Conservation (phyloP, 768 basidiomycete genomes). For the Suillus tomentosus region DNA sequence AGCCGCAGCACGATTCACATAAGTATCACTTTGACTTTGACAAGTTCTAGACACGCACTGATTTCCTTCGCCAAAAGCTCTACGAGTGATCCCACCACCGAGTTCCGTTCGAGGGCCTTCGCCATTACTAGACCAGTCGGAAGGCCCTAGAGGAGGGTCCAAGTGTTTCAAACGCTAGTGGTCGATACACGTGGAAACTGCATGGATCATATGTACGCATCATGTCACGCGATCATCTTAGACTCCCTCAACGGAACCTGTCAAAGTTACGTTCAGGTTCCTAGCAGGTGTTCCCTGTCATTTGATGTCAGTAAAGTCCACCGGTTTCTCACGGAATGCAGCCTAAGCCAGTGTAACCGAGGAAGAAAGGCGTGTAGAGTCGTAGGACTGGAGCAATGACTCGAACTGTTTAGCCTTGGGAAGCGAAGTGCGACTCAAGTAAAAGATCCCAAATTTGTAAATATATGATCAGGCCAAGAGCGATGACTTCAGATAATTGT, state of each 20-base stretch:
- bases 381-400: neutral
- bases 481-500: neutral
- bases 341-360: neutral
- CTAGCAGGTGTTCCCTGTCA: neutral
- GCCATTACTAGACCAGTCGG: neutral
- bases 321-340: slow-evolving; percentile 3
- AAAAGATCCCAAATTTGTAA: neutral
- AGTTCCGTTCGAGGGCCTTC: neutral
- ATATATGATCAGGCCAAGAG: neutral
- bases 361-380: neutral
- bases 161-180: neutral
- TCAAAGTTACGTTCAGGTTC: slow-evolving; percentile 2
- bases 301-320: neutral
- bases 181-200: neutral
- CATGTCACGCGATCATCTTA: neutral
- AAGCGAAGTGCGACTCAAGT: neutral
- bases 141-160: neutral
- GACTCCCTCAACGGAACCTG: neutral
- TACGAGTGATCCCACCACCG: neutral
- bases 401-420: neutral
- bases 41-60: neutral
- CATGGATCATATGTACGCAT: neutral
- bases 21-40: slow-evolving; percentile 4
- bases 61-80: neutral
- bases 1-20: neutral